Percentiles rank a stretch among this genome's conserved stretches.
Evolutionary conservation across 2,329 filamentous ascomycete genomes (phyloP).

Genomic region (Penicillium sp.): DNA sequence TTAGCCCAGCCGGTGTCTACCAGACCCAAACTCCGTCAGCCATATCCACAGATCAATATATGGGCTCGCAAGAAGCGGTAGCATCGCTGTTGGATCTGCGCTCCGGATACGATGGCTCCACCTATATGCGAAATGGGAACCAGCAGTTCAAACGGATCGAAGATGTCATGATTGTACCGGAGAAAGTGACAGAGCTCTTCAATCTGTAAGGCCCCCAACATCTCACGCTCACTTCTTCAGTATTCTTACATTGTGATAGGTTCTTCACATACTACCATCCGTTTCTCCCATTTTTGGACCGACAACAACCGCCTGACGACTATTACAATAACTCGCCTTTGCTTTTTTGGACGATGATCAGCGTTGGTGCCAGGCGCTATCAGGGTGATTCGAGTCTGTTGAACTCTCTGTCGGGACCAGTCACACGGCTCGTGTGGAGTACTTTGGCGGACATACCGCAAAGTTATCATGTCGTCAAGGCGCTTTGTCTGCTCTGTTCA

Average conservation of each 20-base stretch:
- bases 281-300: constrained; percentile 64
- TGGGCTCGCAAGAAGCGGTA: constrained; percentile 52
- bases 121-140: constrained; percentile 51
- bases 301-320: constrained; percentile 54
- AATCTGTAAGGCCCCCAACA: constrained; percentile 36
- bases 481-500: constrained; percentile 62
- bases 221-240: not conserved
- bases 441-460: constrained; percentile 62
- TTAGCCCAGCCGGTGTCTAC: constrained; percentile 34
- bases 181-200: constrained; percentile 48
- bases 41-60: constrained; percentile 43
- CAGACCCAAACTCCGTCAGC: constrained; percentile 32
- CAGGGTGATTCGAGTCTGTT: constrained; percentile 56
- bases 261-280: constrained; percentile 67
- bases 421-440: constrained; percentile 62
- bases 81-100: constrained; percentile 52
- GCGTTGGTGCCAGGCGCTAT: constrained; percentile 62
- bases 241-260: constrained; percentile 43
- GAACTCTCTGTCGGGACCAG: constrained; percentile 52
- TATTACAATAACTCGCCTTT: constrained; percentile 62
- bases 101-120: constrained; percentile 46
- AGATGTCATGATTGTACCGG: constrained; percentile 46
- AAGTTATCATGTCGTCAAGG: constrained; percentile 65
- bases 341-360: constrained; percentile 68
- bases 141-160: constrained; percentile 55